These are phyloP conservation scores for Elasticomyces elasticus DNA, from an alignment of 495 filamentous ascomycete genomes.

Conservation along the genomic window DNA sequence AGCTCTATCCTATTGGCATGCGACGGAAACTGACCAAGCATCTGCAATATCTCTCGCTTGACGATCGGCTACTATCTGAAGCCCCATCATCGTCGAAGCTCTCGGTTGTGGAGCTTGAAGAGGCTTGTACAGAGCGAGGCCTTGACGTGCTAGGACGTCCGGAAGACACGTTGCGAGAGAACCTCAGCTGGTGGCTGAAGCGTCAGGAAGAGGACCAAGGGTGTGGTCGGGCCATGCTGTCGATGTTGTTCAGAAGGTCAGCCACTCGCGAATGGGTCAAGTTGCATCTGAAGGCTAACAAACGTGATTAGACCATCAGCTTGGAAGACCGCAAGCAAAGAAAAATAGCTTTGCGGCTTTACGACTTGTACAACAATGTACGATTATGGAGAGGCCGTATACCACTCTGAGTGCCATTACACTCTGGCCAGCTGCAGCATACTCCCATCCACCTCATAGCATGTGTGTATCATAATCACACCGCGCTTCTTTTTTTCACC, in stretches of 20 bases:
- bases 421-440: no score
- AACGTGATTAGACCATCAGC: conserved; percentile 13
- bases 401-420: not conserved
- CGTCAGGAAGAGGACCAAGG: conserved; percentile 15
- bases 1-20: conserved; percentile 35
- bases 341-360: not conserved
- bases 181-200: conserved; percentile 16
- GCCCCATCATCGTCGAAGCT: conserved; percentile 38
- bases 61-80: conserved; percentile 47
- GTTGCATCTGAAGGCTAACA: conserved; percentile 16
- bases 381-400: not conserved
- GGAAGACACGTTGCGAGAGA: conserved; percentile 26
- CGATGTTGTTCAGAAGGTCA: conserved; percentile 20
- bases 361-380: no score
- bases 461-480: no score
- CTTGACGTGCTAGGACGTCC: conserved; percentile 30
- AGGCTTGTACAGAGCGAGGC: conserved; percentile 47
- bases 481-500: not conserved
- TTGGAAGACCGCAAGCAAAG: conserved; percentile 3
- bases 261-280: conserved; percentile 9
- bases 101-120: conserved; percentile 43
- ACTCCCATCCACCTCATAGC: no score
- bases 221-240: conserved; percentile 9
- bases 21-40: conserved; percentile 35
- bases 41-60: conserved; percentile 45